Percentiles rank a stretch among this genome's conserved stretches.
These are phyloP conservation scores for Amylocarpus encephaloides DNA, from an alignment of 2,329 filamentous ascomycete genomes.

Conservation along the genomic window DNA sequence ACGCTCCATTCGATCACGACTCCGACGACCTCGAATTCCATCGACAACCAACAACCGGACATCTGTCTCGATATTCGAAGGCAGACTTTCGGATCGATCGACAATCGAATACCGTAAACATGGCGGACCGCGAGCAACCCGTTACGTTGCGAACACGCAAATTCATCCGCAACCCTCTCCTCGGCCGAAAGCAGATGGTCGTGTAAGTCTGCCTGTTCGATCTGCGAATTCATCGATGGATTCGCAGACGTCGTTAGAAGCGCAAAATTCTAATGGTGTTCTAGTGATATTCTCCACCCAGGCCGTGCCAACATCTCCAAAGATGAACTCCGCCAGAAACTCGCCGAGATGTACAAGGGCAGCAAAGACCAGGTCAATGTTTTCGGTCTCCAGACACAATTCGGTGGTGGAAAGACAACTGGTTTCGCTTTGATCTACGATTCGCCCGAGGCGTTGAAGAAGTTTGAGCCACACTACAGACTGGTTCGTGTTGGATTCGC, in stretches of 20 bases:
- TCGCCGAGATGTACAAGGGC: constrained; percentile 95
- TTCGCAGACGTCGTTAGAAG: not conserved
- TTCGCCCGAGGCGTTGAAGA: constrained; percentile 96
- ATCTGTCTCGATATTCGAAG: constrained; percentile 29
- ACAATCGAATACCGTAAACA: constrained; percentile 51
- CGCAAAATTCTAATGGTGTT: constrained; percentile 15
- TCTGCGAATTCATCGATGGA: constrained; percentile 6
- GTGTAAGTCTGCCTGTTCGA: constrained; percentile 63
- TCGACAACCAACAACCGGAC: constrained; percentile 26
- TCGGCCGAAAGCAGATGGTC: constrained; percentile 99
- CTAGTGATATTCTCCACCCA: constrained; percentile 98
- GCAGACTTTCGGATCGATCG: constrained; percentile 27
- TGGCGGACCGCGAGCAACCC: constrained; percentile 76
- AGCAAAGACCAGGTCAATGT: constrained; percentile 96
- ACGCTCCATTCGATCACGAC: constrained; percentile 18
- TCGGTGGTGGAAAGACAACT: constrained; percentile 99
- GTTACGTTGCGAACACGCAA: constrained; percentile 96
- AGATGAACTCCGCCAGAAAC: constrained; percentile 94
- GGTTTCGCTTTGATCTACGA: constrained; percentile 99
- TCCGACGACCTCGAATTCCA: constrained; percentile 19
- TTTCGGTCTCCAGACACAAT: constrained; percentile 98
- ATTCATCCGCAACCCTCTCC: constrained; percentile 99
- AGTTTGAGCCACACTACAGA: constrained; percentile 98
- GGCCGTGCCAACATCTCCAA: constrained; percentile 98
- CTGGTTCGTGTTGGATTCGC: constrained; percentile 89